Evolutionary conservation across 768 basidiomycete species (phyloP).

Genomic region (Tephrocybe sp.): DNA sequence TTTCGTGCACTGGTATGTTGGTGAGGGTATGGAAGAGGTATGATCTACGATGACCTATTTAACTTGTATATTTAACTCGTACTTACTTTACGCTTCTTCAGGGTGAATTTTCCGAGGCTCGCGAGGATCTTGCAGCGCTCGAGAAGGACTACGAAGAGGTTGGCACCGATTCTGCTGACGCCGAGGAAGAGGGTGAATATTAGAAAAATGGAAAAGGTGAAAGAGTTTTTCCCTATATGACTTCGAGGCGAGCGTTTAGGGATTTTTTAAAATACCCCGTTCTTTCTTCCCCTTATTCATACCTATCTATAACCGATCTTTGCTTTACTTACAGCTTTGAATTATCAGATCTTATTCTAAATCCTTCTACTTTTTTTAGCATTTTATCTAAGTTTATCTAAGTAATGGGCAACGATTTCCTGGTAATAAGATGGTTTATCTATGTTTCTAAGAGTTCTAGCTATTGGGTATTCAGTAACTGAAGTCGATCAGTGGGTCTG

Average conservation of each 20-base stretch:
- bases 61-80: background rate
- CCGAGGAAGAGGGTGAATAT: constrained; percentile 64
- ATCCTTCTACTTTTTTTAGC: constrained; percentile 5
- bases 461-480: background rate
- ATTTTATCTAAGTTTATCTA: background rate
- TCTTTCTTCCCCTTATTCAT: constrained; percentile 14
- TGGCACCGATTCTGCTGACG: constrained; percentile 72
- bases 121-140: constrained; percentile 95
- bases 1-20: constrained; percentile 93
- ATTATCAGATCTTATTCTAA: constrained; percentile 12
- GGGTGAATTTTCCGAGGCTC: constrained; percentile 98
- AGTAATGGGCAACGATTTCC: too few relatives aligned
- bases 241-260: constrained; percentile 11
- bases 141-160: constrained; percentile 96
- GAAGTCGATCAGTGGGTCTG: background rate
- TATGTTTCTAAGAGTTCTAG: background rate
- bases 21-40: constrained; percentile 98
- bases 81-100: constrained; percentile 16
- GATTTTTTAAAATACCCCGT: constrained; percentile 17
- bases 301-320: constrained; percentile 14
- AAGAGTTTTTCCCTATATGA: constrained; percentile 13
- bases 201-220: constrained; percentile 24
- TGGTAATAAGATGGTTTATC: background rate
- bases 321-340: constrained; percentile 14
- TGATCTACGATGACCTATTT: constrained; percentile 16